These are phyloP conservation scores for Chlamydomonas sphaeroides DNA, from an alignment of 139 green algal species.

Conservation along the genomic window DNA sequence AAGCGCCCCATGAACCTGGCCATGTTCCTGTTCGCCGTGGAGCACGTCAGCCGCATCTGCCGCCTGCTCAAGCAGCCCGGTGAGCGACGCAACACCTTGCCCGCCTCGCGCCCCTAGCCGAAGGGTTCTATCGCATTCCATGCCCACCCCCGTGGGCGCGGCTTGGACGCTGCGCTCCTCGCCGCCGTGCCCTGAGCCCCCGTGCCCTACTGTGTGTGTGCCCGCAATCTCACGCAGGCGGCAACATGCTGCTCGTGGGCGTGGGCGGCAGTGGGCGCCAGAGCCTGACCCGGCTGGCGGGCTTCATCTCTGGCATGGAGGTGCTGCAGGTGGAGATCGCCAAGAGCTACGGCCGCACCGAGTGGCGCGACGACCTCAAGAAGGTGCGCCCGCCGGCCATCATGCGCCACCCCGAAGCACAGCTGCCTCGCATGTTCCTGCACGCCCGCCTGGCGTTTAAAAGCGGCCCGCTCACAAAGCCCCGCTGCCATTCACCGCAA, in stretches of 20 bases:
- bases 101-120: too few relatives aligned
- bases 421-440: too few relatives aligned
- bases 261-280: constrained; percentile 80
- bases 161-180: too few relatives aligned
- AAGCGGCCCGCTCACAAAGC: too few relatives aligned
- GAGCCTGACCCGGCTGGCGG: constrained; percentile 73
- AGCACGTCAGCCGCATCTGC: constrained; percentile 79
- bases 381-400: too few relatives aligned
- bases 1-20: constrained; percentile 84
- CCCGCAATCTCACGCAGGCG: constrained; percentile 42
- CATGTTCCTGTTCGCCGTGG: constrained; percentile 81
- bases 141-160: too few relatives aligned
- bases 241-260: constrained; percentile 81
- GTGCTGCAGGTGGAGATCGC: constrained; percentile 78
- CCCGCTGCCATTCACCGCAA: background rate
- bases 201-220: too few relatives aligned
- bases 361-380: constrained; percentile 85
- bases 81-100: too few relatives aligned
- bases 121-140: too few relatives aligned
- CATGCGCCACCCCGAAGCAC: too few relatives aligned
- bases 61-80: constrained; percentile 69
- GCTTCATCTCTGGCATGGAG: constrained; percentile 75
- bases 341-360: constrained; percentile 76
- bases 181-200: too few relatives aligned
- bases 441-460: too few relatives aligned